A percentile compares a stretch with the other conserved stretches of the same genome.
phyloP scores from a whole-genome alignment of 2,329 filamentous ascomycete genomes.

The Mycogone perniciosa region DNA sequence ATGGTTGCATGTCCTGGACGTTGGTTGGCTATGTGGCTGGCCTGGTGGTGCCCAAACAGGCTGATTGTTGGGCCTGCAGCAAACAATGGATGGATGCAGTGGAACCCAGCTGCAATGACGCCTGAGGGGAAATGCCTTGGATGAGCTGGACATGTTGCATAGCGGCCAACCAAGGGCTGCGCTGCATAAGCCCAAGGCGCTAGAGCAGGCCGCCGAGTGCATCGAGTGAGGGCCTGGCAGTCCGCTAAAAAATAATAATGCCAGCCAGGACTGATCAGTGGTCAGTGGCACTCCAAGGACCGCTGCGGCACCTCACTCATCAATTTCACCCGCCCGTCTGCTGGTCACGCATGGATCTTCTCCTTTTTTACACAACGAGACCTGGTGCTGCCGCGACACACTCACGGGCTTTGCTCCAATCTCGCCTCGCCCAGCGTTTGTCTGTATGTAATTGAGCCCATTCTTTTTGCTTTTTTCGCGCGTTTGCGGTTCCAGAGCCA shows the following conservation, averaged over 20 bases:
- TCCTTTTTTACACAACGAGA: conserved; percentile 9
- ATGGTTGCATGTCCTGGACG: too few species aligned
- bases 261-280: background rate
- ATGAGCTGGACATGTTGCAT: conserved; percentile 4
- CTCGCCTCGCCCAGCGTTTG: conserved; percentile 8
- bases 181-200: conserved; percentile 1
- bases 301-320: conserved; percentile 10
- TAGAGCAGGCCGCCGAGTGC: conserved; percentile 1
- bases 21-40: too few species aligned
- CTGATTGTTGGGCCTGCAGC: too few species aligned
- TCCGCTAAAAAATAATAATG: background rate
- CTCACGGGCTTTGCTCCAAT: conserved; percentile 9
- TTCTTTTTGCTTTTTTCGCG: background rate
- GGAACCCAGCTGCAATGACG: conserved; percentile 7
- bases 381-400: conserved; percentile 11
- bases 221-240: background rate
- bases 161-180: conserved; percentile 3
- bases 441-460: background rate
- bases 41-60: too few species aligned
- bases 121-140: conserved; percentile 7
- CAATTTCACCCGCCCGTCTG: conserved; percentile 9
- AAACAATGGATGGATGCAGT: conserved; percentile 1
- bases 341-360: conserved; percentile 11
- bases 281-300: background rate
- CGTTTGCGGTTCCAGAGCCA: conserved; percentile 1